These are phyloP conservation scores for Colletotrichum horii DNA, from an alignment of 2,329 filamentous ascomycete genomes.

Conservation along the genomic window DNA sequence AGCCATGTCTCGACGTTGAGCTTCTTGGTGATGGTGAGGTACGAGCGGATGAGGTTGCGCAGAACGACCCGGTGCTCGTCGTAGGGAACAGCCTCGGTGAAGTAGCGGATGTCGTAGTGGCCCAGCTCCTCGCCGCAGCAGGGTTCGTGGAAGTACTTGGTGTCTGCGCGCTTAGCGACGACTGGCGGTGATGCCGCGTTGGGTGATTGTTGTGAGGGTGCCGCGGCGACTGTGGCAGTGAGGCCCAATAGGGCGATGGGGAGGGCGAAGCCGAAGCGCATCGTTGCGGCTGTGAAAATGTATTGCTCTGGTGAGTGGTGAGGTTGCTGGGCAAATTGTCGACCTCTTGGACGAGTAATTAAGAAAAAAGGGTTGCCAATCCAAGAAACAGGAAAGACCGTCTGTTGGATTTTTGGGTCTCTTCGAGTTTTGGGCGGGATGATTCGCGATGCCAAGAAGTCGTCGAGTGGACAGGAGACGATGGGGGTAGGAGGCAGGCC, in stretches of 20 bases:
- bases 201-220: constrained; percentile 3
- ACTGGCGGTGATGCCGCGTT: background rate
- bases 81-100: constrained; percentile 66
- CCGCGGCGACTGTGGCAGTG: background rate
- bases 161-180: constrained; percentile 10
- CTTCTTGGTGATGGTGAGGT: constrained; percentile 69
- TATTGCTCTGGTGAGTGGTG: background rate
- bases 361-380: background rate
- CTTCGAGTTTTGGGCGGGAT: background rate
- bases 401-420: background rate
- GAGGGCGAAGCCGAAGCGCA: constrained; percentile 7
- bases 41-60: constrained; percentile 74
- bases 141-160: constrained; percentile 72
- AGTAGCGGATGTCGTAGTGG: constrained; percentile 80
- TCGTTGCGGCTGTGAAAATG: background rate
- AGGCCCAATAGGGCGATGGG: constrained; percentile 6
- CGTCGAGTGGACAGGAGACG: too few species aligned
- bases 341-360: background rate
- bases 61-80: constrained; percentile 70
- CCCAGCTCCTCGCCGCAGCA: constrained; percentile 63
- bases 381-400: background rate
- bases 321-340: background rate
- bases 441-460: background rate
- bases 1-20: constrained; percentile 82
- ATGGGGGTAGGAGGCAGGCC: background rate